These are phyloP conservation scores for Xylaria castorea DNA, from an alignment of 495 filamentous ascomycete genomes.

Conservation along the genomic window DNA sequence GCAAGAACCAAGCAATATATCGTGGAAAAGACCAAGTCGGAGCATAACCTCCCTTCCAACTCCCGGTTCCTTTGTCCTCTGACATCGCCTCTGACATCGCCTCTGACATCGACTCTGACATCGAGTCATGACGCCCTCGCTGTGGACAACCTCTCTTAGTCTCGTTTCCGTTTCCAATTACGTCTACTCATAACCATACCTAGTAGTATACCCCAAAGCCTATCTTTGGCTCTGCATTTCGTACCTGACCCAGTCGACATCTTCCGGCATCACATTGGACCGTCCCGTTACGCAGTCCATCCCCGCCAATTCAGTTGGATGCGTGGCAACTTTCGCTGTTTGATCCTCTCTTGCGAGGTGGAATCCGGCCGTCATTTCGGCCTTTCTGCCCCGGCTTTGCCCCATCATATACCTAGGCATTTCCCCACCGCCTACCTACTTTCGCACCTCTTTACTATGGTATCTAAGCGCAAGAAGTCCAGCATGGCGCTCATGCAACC, in stretches of 20 bases:
- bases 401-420: conserved; percentile 25
- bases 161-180: not conserved
- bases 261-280: not conserved
- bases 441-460: conserved; percentile 21
- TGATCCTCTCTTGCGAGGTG: conserved; percentile 28
- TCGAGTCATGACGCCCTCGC: conserved; percentile 17
- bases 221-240: not conserved
- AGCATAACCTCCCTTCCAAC: conserved; percentile 10
- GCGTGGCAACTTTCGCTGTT: conserved; percentile 24
- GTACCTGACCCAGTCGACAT: not conserved
- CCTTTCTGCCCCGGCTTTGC: conserved; percentile 13
- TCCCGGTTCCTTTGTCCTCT: too few species aligned
- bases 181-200: not conserved
- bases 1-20: not conserved
- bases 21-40: not conserved
- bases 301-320: conserved; percentile 26
- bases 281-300: not conserved
- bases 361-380: conserved; percentile 20
- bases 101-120: too few species aligned
- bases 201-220: not conserved
- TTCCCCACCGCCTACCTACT: not conserved
- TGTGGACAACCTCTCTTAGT: not conserved
- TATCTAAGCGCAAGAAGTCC: conserved; percentile 34
- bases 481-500: conserved; percentile 13
- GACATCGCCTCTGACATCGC: too few species aligned